Base-by-base conservation (phyloP, 768 basidiomycete genomes). In the Suillus clintonianus region DNA sequence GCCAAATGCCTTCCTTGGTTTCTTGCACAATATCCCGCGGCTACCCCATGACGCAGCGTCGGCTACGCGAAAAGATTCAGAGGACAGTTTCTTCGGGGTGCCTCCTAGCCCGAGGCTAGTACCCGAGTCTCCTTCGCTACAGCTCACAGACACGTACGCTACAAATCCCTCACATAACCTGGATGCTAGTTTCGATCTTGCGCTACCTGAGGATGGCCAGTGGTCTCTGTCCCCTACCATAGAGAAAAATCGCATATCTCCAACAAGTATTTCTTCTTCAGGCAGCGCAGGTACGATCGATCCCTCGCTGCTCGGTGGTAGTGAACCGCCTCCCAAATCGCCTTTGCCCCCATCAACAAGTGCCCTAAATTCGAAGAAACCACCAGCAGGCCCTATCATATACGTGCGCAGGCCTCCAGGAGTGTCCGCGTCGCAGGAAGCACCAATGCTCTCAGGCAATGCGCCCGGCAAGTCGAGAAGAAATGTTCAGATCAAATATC, bases 401-500 rank as follows among this genome's bases (percentile, higher is more conserved):
- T 75, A 75, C 43, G 51, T 75, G n/a, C 75, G 74, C 50, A 69
- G 74, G 53, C 73, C 74, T 2, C 62, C 68, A 2, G 67, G 75
- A 48, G 57, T 68, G 4, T 71, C 68, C 11, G 45, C 56, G 15
- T 51, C 24, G 34, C 60, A 56, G 50, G 50, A 51, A n/a, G 24
- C 71, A 2, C 72, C 75, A 37, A 11, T 66, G 43, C 36, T 64
- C 14, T 57, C 69, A 0, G 67, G 70, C 39, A 55, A 32, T 24
- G 7, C 8, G 3, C 30, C 48, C 11, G 60, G 60, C 22, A 61
- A 61, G 48, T 43, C 58, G 10, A 73, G 71, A 56, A 68, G 71
- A 19, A 17, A 70, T 1, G 74, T 75, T 17, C 74, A 68, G 54
- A 75, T 75, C 60, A 75, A 76, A 45, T 75, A 74, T 24, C 75